Base-by-base conservation (phyloP, 176 grass and related monocot genomes). In the Oryza meyeriana region DNA sequence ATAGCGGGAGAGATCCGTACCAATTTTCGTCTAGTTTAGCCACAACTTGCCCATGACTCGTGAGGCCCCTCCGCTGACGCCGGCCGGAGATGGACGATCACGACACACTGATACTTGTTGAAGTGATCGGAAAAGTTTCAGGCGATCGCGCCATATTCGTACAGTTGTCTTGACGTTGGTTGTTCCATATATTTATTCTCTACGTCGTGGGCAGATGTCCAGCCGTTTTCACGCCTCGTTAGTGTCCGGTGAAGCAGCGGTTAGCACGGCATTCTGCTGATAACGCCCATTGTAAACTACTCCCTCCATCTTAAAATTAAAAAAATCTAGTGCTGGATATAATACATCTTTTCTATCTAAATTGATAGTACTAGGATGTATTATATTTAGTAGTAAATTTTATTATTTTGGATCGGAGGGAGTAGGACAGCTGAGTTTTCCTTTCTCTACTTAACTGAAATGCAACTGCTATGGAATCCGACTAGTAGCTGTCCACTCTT, bases 11-110 rank as follows among this genome's bases (percentile, higher is more conserved):
- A 0, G 70, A 27, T 66, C 20, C 39, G n/a, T n/a, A 34, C 22
- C 9, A 41, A n/a, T 48, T 6, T 65, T 61, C 6, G n/a, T 36
- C n/a, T 1, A 0, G 28, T 58, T 70, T 29, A 29, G 62, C 66
- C 29, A 28, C 71, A 32, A 71, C 80, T 42, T n/a, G 9, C 27
- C 28, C 4, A 45, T 44, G 64, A 40, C 33, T 76, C 72, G 36
- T n/a, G n/a, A n/a, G n/a, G n/a, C n/a, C 74, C 64, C 41, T 64
- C 86, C 73, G 39, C 2, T 48, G n/a, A 48, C 32, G 52, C 30
- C 36, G 42, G 22, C 55, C 55, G 55, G 55, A 59, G 55, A 25
- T n/a, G 27, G 28, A 18, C 66, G 72, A 50, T 25, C 6, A 65
- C 71, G 12, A 26, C 33, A 29, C 36, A 17, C 33, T 48, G 1